phyloP scores from a whole-genome alignment of 345 rosid species.

The Sapria himalayana region DNA sequence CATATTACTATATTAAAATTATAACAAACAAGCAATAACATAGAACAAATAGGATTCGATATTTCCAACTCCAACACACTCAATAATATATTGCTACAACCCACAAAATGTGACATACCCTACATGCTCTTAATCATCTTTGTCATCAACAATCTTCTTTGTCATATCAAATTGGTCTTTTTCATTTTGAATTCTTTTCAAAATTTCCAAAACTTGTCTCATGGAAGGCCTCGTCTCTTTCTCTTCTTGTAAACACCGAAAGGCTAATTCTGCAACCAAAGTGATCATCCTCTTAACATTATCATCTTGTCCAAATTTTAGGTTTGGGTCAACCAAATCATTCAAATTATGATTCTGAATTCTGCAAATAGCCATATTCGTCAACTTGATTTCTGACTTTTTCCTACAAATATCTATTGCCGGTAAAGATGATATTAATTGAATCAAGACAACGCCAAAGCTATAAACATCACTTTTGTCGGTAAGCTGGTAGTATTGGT shows the following conservation, averaged over 20 bases:
- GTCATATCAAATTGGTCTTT: constrained; percentile 9
- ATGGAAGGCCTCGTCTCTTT: constrained; percentile 62
- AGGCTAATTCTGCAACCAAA: constrained; percentile 67
- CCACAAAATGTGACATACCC: too few relatives aligned
- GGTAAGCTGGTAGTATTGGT: constrained; percentile 62
- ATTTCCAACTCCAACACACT: too few relatives aligned
- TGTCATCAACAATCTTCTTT: constrained; percentile 8
- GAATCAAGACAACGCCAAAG: constrained; percentile 45
- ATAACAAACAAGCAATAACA: too few relatives aligned
- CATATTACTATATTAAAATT: too few relatives aligned
- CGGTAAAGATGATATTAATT: constrained; percentile 60
- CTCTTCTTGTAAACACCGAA: constrained; percentile 47
- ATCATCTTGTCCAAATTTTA: constrained; percentile 45
- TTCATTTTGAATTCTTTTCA: constrained; percentile 20
- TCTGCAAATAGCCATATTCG: constrained; percentile 51
- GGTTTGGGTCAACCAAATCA: constrained; percentile 47
- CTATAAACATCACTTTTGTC: constrained; percentile 71
- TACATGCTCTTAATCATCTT: too few relatives aligned
- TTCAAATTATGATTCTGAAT: constrained; percentile 35
- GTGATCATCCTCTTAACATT: constrained; percentile 23
- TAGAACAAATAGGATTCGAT: too few relatives aligned
- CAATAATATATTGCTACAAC: too few relatives aligned
- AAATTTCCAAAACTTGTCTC: constrained; percentile 27
- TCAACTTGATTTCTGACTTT: constrained; percentile 58
- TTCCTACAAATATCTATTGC: constrained; percentile 77